Percentiles rank a stretch among this genome's conserved stretches.
Evolutionary conservation across 2,329 filamentous ascomycete genomes (phyloP).

Genomic region (Colletotrichum sp.): DNA sequence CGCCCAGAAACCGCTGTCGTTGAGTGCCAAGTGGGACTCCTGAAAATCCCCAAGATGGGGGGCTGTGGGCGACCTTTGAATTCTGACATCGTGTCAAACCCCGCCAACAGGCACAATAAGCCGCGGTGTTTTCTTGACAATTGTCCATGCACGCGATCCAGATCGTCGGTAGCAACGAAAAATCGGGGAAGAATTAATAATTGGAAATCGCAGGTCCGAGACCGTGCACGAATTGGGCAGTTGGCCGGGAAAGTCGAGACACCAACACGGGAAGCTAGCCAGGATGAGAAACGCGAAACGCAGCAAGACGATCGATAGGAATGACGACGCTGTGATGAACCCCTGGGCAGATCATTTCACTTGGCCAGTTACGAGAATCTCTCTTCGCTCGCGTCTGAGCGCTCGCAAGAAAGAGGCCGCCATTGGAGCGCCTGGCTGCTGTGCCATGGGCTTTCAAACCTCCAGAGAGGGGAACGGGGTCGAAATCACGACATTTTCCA

Average conservation of each 20-base stretch:
- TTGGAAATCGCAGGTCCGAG: neutral
- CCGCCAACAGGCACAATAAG: neutral
- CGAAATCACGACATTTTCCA: neutral
- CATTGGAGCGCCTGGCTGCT: neutral
- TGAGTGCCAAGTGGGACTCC: constrained; percentile 13
- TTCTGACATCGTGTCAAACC: neutral
- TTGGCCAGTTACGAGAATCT: neutral
- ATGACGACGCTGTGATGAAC: neutral
- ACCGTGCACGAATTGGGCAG: neutral
- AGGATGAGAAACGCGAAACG: constrained; percentile 7
- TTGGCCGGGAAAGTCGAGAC: neutral
- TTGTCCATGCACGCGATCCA: neutral
- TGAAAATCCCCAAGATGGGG: neutral
- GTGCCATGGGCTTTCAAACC: neutral
- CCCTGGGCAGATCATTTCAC: neutral
- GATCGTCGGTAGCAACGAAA: neutral
- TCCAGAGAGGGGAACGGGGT: neutral
- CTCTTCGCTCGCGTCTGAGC: neutral
- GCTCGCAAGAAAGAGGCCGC: neutral
- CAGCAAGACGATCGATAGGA: neutral
- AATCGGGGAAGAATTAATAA: neutral
- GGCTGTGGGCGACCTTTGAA: neutral
- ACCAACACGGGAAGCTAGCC: neutral
- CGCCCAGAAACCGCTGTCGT: neutral
- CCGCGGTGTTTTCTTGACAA: neutral